Percentiles rank a stretch among this genome's conserved stretches.
Evolutionary conservation across 441 rosid genomes (phyloP).

Genomic region (Erodium texanum): DNA sequence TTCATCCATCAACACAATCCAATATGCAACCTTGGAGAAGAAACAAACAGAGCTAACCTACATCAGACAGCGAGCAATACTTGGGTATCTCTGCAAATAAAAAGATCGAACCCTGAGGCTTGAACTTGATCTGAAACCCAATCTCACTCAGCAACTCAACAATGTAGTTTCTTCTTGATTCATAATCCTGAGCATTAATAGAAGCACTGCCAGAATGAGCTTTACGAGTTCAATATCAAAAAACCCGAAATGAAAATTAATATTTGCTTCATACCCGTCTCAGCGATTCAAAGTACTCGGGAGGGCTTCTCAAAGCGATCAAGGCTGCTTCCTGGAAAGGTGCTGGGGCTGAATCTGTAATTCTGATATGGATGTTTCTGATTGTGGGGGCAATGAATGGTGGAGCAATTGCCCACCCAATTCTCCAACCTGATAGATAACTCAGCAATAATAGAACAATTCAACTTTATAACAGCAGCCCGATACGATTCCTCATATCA

Average conservation of each 20-base stretch:
- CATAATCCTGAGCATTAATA: constrained; percentile 37
- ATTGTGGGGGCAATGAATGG: constrained; percentile 38
- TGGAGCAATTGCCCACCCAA: constrained; percentile 69
- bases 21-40: neutral
- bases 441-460: constrained; percentile 7
- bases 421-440: constrained; percentile 45
- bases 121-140: constrained; percentile 39
- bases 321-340: constrained; percentile 68
- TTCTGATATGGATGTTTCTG: constrained; percentile 42
- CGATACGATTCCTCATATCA: neutral
- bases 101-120: constrained; percentile 55
- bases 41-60: neutral
- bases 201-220: constrained; percentile 5
- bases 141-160: constrained; percentile 29
- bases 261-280: constrained; percentile 29
- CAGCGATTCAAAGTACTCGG: constrained; percentile 35
- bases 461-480: constrained; percentile 4
- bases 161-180: constrained; percentile 40
- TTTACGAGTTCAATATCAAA: constrained; percentile 6
- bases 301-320: constrained; percentile 40
- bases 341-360: constrained; percentile 59
- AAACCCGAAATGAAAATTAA: constrained; percentile 7
- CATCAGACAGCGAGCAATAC: constrained; percentile 36
- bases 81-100: constrained; percentile 47
- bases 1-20: neutral